Evolutionary conservation across 2,329 filamentous ascomycete species (phyloP).

Genomic region (Juglanconis oblonga): DNA sequence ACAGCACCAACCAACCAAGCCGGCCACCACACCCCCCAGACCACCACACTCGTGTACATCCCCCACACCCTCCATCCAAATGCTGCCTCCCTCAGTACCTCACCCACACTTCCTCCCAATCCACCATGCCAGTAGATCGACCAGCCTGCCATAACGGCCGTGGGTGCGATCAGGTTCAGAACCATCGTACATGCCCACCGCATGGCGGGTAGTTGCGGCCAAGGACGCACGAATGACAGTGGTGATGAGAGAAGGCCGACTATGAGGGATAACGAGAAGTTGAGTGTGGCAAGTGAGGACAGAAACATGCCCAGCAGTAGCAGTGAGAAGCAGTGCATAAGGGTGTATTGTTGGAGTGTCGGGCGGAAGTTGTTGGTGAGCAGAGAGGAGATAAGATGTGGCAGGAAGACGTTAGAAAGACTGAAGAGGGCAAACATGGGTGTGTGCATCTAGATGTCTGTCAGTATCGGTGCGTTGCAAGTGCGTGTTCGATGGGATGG

Average conservation of each 20-base stretch:
- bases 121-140: constrained; percentile 33
- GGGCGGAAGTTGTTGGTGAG: constrained; percentile 51
- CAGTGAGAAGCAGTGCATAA: constrained; percentile 90
- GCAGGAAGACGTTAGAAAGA: constrained; percentile 52
- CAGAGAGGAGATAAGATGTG: constrained; percentile 52
- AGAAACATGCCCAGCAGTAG: constrained; percentile 88
- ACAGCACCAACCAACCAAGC: constrained; percentile 73
- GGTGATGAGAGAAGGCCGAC: constrained; percentile 77
- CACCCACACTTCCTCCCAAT: constrained; percentile 39
- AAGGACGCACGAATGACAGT: constrained; percentile 68
- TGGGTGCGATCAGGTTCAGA: constrained; percentile 61
- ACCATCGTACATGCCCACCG: constrained; percentile 45
- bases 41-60: constrained; percentile 80
- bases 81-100: constrained; percentile 68
- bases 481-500: not conserved
- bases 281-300: constrained; percentile 88
- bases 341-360: constrained; percentile 66
- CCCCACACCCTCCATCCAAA: constrained; percentile 90
- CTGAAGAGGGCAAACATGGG: constrained; percentile 58
- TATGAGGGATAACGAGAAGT: constrained; percentile 87
- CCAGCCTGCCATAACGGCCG: constrained; percentile 49
- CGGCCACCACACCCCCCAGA: constrained; percentile 97
- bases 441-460: constrained; percentile 50
- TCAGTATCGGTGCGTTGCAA: not conserved
- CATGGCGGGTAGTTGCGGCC: constrained; percentile 34